phyloP scores from a whole-genome alignment of 2,329 filamentous ascomycete species.

The Arthrinium puccinioides region DNA sequence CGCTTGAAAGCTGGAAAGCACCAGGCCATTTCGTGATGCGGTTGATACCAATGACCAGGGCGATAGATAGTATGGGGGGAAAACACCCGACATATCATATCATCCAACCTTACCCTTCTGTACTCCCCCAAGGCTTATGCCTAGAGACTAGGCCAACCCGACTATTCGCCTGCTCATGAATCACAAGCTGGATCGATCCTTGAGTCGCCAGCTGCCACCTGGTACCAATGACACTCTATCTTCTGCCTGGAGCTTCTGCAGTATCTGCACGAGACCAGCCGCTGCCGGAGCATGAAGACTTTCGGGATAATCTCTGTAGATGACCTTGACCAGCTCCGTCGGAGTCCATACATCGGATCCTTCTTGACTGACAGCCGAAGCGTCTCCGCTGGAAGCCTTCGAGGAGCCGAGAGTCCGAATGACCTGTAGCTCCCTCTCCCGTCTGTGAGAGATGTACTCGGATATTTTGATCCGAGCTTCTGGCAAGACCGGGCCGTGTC shows the following conservation, averaged over 20 bases:
- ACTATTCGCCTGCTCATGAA: too few species aligned
- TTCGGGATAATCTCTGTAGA: constrained; percentile 75
- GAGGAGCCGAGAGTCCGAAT: constrained; percentile 51
- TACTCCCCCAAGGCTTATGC: too few species aligned
- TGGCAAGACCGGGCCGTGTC: constrained; percentile 73
- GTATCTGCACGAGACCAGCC: constrained; percentile 67
- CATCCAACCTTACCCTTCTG: too few species aligned
- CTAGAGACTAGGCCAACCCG: too few species aligned
- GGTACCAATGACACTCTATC: constrained; percentile 48
- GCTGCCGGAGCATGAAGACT: constrained; percentile 70
- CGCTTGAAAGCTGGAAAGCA: too few species aligned
- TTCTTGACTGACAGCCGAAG: constrained; percentile 8
- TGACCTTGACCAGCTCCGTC: constrained; percentile 79
- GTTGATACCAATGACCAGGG: too few species aligned
- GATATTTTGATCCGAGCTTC: constrained; percentile 64
- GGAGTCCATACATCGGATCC: constrained; percentile 49
- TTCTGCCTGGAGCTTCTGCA: constrained; percentile 71
- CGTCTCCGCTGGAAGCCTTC: constrained; percentile 11
- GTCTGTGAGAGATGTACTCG: constrained; percentile 79
- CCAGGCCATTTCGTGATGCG: too few species aligned
- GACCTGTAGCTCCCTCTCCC: constrained; percentile 73
- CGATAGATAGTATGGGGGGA: too few species aligned
- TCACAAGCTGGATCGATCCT: constrained; percentile 30
- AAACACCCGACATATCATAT: too few species aligned
- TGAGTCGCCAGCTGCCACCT: constrained; percentile 35